These are phyloP conservation scores for Solanum bulbocastanum DNA, from an alignment of 257 asterid genomes.

Conservation along the genomic window DNA sequence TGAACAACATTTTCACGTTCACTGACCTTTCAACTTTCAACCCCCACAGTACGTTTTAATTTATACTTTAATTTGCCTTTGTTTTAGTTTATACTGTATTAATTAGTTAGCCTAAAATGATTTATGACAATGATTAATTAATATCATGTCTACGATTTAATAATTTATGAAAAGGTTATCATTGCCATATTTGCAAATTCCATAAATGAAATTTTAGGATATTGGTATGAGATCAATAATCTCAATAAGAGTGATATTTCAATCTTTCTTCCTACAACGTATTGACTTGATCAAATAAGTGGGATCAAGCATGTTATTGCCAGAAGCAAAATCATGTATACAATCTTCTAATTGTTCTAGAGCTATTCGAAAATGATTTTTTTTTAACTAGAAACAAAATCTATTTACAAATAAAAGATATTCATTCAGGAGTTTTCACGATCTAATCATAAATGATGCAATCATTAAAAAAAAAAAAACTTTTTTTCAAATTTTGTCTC, in stretches of 20 bases:
- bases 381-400: not conserved
- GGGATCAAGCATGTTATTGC: too few species aligned
- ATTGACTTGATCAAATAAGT: not conserved
- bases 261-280: too few species aligned
- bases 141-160: not conserved
- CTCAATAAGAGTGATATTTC: too few species aligned
- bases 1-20: not conserved
- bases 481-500: not conserved
- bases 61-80: not conserved
- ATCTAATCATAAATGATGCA: not conserved
- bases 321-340: not conserved
- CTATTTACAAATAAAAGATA: too few species aligned
- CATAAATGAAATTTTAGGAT: too few species aligned
- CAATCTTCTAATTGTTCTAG: not conserved
- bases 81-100: not conserved
- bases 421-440: accelerated
- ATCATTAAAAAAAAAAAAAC: not conserved
- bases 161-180: not conserved
- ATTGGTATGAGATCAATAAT: too few species aligned
- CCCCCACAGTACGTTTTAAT: not conserved
- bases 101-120: not conserved
- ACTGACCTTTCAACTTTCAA: not conserved
- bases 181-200: not conserved
- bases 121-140: not conserved
- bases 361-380: not conserved